Evolutionary conservation across 1,284 basidiomycete species (phyloP), one percentile per base, ranked within the genome.

Genomic region (Cutaneotrichosporon daszewskae): DNA sequence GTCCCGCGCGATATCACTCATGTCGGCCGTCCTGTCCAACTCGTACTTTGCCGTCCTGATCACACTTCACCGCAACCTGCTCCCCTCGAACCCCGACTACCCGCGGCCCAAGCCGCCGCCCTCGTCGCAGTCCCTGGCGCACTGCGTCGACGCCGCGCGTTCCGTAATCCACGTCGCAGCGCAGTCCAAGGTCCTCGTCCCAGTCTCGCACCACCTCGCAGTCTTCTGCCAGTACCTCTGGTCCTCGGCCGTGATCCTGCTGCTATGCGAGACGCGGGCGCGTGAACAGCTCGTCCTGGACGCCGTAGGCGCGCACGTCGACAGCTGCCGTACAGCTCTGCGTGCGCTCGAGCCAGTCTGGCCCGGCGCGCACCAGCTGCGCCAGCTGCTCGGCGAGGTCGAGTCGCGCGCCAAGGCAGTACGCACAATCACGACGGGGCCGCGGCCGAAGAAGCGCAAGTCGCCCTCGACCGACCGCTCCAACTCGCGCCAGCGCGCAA

Each of bases 191-290:
- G 82, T 85, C 55, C 80, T 85, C 36, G 84, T 91, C 1, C 87
- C 88, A 4, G 79, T 85, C 5, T 87, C 86, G 12, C 88, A 91
- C 61, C 86, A 90, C 64, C 77, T 91, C 27, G 86, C 87, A 2
- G 87, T 91, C 66, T 90, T 87, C 74, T 87, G 89, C 45, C 88
- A 91, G 61, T 86, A 88, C 58, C 77, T 91, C 16, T 91, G 90
- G 75, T 88, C 85, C 55, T 88, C 87, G 23, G 85, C 86, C 2
- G 85, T 90, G 45, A 87, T 91, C 58, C 81, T 90, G 34, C 72
- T 91, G 27, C 74, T 91, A 3, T 91, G 84, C 68, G 84, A 88
- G 37, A 89, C 90, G 78, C 87, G 89, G 63, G 80, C 83, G 2
- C 62, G 54, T 4, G 87, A 90, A 48, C 68, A 78, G 23, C 75